Evolutionary conservation across 345 rosid species (phyloP), one percentile per base, ranked within the genome.

Genomic region (Cardamine chenopodiifolia): DNA sequence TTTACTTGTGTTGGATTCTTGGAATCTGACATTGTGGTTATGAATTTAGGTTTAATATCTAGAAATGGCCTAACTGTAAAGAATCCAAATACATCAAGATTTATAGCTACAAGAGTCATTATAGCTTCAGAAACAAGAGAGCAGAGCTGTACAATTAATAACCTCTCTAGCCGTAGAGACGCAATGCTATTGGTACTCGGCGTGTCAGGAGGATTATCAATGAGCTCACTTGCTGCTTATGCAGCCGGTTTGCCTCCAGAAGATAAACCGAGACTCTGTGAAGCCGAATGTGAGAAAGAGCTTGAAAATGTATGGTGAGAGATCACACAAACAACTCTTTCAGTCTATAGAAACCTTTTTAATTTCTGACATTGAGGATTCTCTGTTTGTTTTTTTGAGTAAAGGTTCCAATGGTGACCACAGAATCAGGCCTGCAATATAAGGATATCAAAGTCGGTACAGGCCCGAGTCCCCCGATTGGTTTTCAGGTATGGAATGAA

Each of bases 301-400:
- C 97, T 95, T 86, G 93, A 92, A 95, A 95, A 95, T 86, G 97
- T 89, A 90, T 85, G 97, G 97, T 90, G 97, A 88, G 96, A 85
- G 96, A 85, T 85, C 83, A 42, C 84, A 72, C 71, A 45, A 44
- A 72, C 79, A 64, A 82, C 80, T 66, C 66, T 75, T 25, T 19
- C 4, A 13, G 18, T 26, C 34, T 37, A 2, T 34, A 32, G 0
- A 45, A 23, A 32, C 57, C 40, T 13, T 31, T 59, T 50, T 19
- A 49, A n/a, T 45, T 52, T 29, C 47, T 70, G 23, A 45, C 66
- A 54, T 28, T 69, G 66, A 34, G 15, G 22, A 40, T 56, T 44
- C 0, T 65, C 22, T 40, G 1, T 5, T 20, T 3, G n/a, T n/a
- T 10, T 23, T 68, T 62, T 49, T 34, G 39, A 32, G 7, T 54